Conservation (phyloP, 805 yeast species). For the Yarrowia sp. region DNA sequence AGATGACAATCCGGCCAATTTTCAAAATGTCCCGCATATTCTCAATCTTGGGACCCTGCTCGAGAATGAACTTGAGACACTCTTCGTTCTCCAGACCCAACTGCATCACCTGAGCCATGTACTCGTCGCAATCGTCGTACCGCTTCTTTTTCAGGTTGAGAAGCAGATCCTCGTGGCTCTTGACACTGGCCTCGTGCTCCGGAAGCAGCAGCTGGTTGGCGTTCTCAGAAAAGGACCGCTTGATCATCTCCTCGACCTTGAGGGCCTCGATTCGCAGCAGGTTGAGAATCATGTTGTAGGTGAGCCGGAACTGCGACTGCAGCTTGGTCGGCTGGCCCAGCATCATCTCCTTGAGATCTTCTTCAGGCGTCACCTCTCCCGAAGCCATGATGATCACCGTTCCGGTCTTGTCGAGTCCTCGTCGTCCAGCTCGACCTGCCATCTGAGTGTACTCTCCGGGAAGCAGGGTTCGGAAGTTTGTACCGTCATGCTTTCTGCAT, state of each 20-base stretch:
- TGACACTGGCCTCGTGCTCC: conserved; percentile 75
- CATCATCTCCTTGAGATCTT: conserved; percentile 77
- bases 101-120: conserved; percentile 47
- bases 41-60: conserved; percentile 20
- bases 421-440: conserved; percentile 99
- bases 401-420: conserved; percentile 93
- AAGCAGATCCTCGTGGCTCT: conserved; percentile 59
- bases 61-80: conserved; percentile 8
- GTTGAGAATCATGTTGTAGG: conserved; percentile 94
- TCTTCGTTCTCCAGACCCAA: conserved; percentile 2
- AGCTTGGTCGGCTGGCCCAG: conserved; percentile 90
- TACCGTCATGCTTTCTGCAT: conserved; percentile 88
- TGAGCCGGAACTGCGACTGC: conserved; percentile 89
- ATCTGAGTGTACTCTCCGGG: conserved; percentile 99
- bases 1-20: conserved; percentile 55
- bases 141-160: conserved; percentile 47
- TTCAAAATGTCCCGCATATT: conserved; percentile 48
- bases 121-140: conserved; percentile 49
- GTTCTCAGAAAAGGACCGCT: conserved; percentile 92
- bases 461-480: conserved; percentile 74
- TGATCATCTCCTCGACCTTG: conserved; percentile 97
- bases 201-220: conserved; percentile 84
- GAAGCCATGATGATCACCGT: conserved; percentile 89
- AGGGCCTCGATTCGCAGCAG: conserved; percentile 90
- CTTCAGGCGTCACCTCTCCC: conserved; percentile 48